Evolutionary conservation across 306 rosid species (phyloP), one percentile per base, ranked within the genome.

Genomic region (Casuarina equisetifolia): DNA sequence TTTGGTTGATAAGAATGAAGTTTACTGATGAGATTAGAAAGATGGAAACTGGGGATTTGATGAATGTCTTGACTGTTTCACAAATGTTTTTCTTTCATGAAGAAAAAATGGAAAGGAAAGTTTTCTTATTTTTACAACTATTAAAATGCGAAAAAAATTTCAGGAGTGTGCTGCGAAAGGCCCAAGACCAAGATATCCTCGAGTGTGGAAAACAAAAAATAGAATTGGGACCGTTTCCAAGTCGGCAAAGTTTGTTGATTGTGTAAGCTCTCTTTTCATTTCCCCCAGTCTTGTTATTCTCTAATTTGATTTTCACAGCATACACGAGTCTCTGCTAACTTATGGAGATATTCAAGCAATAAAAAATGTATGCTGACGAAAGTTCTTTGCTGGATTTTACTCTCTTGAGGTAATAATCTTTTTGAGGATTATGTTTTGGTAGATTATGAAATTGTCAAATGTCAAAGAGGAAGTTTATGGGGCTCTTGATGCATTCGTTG

Each of bases 391-490:
- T 69, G 5, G 16, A 38, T 46, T 72, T 75, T 50, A 44, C 62
- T 36, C 79, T 80, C 72, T 68, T 72, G 55, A 69, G 72, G 57
- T 54, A 52, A 39, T 82, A 52, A 32, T 82, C 40, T 39, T 53
- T 45, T 78, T 69, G 70, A 9, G 16, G 35, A n/a, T 25, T 51
- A 2, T 77, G 58, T 17, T n/a, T 86, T 15, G 54, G 51, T 86
- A 95, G 99, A 73, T 92, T 78, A 91, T 88, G 84, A 90, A 81
- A 48, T 76, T 92, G 79, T 92, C 97, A 57, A 92, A 95, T 81
- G 96, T 95, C 78, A 95, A 95, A 87, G 99, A 95, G 89, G 99
- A 95, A 87, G 91, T 95, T 66, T 95, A 95, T 77, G 99, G 97
- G 35, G 97, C 97, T 77, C 99, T 95, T 75, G 99, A 95, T 90